These are phyloP conservation scores for Camellia granthamiana DNA, from an alignment of 148 eudicot genomes.

Conservation along the genomic window DNA sequence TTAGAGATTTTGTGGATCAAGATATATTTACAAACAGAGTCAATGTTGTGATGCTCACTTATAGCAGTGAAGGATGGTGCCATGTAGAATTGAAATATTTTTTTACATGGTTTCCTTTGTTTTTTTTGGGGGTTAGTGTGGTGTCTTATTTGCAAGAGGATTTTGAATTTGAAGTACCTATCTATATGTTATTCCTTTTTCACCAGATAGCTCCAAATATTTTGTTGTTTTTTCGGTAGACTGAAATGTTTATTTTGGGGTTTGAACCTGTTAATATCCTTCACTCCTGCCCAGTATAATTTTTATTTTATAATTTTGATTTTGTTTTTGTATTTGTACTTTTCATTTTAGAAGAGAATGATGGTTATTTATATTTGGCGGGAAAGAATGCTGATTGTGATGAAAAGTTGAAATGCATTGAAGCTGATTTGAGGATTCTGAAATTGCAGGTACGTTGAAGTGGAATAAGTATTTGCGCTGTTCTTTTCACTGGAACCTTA, in stretches of 20 bases:
- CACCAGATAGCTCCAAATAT: not conserved
- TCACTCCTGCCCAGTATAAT: not conserved
- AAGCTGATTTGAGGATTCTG: conserved; percentile 85
- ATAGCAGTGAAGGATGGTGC: not conserved
- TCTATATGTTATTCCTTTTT: not conserved
- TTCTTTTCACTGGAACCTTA: conserved; percentile 2
- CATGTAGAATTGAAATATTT: too few species aligned
- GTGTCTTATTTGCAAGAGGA: not conserved
- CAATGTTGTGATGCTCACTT: not conserved
- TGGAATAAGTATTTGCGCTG: not conserved
- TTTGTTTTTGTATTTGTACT: not conserved
- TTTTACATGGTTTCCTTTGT: not conserved
- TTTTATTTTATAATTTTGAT: not conserved
- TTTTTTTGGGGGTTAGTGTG: not conserved
- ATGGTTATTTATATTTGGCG: conserved; percentile 24
- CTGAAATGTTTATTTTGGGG: not conserved
- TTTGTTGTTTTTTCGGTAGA: not conserved
- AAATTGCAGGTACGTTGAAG: conserved; percentile 59
- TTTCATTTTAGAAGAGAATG: not conserved
- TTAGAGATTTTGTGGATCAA: not conserved
- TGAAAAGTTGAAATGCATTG: conserved; percentile 57
- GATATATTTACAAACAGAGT: not conserved
- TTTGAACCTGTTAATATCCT: conserved; percentile 4
- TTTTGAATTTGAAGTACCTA: not conserved
- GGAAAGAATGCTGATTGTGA: conserved; percentile 53